Percentiles rank a stretch among this genome's conserved stretches.
phyloP scores from a whole-genome alignment of 805 yeast species.

The Millerago galiae region DNA sequence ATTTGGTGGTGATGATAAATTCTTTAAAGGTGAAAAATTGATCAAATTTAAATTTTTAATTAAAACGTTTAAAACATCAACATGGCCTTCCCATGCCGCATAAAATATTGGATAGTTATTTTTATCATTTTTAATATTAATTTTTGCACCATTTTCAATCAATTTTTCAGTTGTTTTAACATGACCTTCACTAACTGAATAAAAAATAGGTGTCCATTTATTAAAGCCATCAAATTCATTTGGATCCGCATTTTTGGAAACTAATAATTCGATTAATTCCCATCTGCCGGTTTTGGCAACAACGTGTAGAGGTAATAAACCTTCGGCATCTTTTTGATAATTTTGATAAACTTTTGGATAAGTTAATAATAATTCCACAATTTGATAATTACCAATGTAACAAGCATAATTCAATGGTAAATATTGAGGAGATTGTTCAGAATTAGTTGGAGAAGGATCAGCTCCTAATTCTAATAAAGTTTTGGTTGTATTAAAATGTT shows the following conservation, averaged over 20 bases:
- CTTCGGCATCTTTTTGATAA: conserved; percentile 70
- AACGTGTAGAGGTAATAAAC: conserved; percentile 81
- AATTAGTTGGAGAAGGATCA: conserved; percentile 40
- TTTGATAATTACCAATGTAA: conserved; percentile 68
- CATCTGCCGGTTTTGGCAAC: conserved; percentile 80
- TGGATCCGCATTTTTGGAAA: conserved; percentile 68
- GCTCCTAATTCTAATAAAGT: conserved; percentile 43
- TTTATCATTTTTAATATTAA: conserved; percentile 66
- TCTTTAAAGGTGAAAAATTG: conserved; percentile 21
- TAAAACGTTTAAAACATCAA: conserved; percentile 68
- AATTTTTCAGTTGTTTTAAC: conserved; percentile 61
- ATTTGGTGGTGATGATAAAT: conserved; percentile 8
- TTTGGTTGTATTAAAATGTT: conserved; percentile 49
- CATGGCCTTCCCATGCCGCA: conserved; percentile 92
- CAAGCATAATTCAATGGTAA: conserved; percentile 84
- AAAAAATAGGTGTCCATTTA: conserved; percentile 91
- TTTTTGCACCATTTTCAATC: conserved; percentile 66
- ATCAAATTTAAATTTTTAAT: conserved; percentile 29
- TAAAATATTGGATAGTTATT: conserved; percentile 77
- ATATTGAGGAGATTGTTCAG: conserved; percentile 54
- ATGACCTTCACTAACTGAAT: conserved; percentile 85
- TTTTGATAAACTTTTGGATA: conserved; percentile 28
- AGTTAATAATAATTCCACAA: conserved; percentile 43
- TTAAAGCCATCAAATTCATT: conserved; percentile 79
- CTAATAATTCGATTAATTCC: conserved; percentile 58